Percentiles rank a stretch among this genome's conserved stretches.
Evolutionary conservation across 2,329 filamentous ascomycete genomes (phyloP).

Genomic region (Cordyceps cicadae): DNA sequence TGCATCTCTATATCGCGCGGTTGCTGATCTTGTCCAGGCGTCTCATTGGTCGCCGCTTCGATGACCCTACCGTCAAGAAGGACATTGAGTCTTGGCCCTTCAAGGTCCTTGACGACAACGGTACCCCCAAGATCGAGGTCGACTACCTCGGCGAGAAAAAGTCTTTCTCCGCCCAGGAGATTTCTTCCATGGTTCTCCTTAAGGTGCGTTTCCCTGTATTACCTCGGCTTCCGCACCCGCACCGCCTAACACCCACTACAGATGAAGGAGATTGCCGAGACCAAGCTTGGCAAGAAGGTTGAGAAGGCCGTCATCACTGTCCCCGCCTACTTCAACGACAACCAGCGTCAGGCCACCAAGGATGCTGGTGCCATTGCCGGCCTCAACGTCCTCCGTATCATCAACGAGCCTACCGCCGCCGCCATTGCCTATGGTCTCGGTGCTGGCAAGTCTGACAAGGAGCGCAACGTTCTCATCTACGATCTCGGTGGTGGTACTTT

Average conservation of each 20-base stretch:
- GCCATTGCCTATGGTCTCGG: constrained; percentile 83
- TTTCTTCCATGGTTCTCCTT: constrained; percentile 95
- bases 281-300: constrained; percentile 73
- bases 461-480: constrained; percentile 86
- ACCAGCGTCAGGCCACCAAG: constrained; percentile 94
- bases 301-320: constrained; percentile 88
- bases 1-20: neutral
- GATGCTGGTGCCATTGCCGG: constrained; percentile 87
- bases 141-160: constrained; percentile 93
- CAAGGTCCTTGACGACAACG: constrained; percentile 87
- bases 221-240: neutral
- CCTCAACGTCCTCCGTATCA: constrained; percentile 89
- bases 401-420: constrained; percentile 93
- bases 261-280: constrained; percentile 86
- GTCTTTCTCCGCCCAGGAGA: constrained; percentile 95
- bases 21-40: constrained; percentile 53
- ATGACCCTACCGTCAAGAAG: constrained; percentile 96
- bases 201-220: constrained; percentile 57
- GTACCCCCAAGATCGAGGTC: constrained; percentile 87
- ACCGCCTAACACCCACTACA: constrained; percentile 29
- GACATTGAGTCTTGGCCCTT: constrained; percentile 98
- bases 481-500: constrained; percentile 99
- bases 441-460: constrained; percentile 66
- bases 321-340: constrained; percentile 97
- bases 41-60: constrained; percentile 91